Base-by-base conservation (phyloP, 108 stramenopile genomes). In the Nitzschia inconspicua region DNA sequence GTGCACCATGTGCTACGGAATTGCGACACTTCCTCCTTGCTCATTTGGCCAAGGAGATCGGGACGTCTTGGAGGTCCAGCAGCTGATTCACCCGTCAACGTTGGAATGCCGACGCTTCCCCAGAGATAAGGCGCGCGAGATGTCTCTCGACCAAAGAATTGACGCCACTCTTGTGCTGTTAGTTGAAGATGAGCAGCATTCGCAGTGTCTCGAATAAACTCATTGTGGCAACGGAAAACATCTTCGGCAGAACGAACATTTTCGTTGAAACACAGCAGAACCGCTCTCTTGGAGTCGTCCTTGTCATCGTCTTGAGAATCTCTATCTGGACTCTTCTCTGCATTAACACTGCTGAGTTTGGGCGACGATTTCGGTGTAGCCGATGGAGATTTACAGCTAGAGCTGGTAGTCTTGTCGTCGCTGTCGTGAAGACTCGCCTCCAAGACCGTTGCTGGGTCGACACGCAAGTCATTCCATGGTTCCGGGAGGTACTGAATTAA, bases 211-310 rank as follows among this genome's bases (percentile, higher is more conserved):
- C 88, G 77, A 40, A 93, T 89, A 74, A 93, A 93, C 48, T 93
- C 92, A 46, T 93, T 84, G 62, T 93, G 92, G 51, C 92, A 89
- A 31, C 85, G 86, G 47, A 93, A 89, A 8, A 89, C 88, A 60
- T 93, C 92, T 54, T 79, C 77, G 13, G 88, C 84, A 13, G 81
- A 89, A 25, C 88, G 83, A 55, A 93, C 80, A 51, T 89, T 93
- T 58, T 93, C 92, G 44, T 93, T 93, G 67, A 93, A 93, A 64
- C 92, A 93, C 36, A 93, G 74, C 24, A 93, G 73, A 11, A 93
- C 92, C 11, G 84, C 75, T 53, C 88, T 79, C 61, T 89, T 93
- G 44, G 64, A 51, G 19, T 73, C 75, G 16, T 44, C 61, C 40
- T 72, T 83, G 57, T 83, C 84, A 1, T 26, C 31, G 16, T 80